Percentiles rank a stretch among this genome's conserved stretches.
Evolutionary conservation across 768 basidiomycete species (phyloP).

Genomic region (Leccinum imitatum): DNA sequence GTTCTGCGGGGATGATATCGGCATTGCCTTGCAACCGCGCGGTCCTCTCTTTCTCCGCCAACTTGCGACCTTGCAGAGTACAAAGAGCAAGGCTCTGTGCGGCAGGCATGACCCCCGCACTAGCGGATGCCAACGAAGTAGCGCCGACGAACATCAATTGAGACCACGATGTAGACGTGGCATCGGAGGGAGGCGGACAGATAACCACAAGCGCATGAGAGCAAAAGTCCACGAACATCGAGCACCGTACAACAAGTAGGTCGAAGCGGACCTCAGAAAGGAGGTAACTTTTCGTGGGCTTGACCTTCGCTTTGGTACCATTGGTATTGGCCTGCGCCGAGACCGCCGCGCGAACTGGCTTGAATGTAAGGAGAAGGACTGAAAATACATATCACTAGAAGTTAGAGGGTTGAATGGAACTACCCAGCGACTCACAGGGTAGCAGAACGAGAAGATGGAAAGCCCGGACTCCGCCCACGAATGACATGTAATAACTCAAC

Average conservation of each 20-base stretch:
- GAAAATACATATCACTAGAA: conserved; percentile 23
- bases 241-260: conserved; percentile 59
- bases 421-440: conserved; percentile 49
- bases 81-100: conserved; percentile 74
- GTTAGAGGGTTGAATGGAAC: conserved; percentile 31
- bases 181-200: conserved; percentile 43
- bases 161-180: conserved; percentile 22
- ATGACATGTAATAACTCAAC: conserved; percentile 75
- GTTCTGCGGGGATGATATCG: too few relatives aligned
- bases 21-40: conserved; percentile 16
- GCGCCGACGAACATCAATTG: conserved; percentile 54
- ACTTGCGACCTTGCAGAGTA: conserved; percentile 42
- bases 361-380: conserved; percentile 66
- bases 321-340: conserved; percentile 6
- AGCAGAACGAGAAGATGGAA: conserved; percentile 64
- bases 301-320: conserved; percentile 37
- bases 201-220: conserved; percentile 63
- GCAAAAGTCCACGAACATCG: conserved; percentile 64
- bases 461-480: conserved; percentile 63
- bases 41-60: conserved; percentile 37
- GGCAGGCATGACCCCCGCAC: conserved; percentile 67
- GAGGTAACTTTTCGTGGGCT: conserved; percentile 49
- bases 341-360: conserved; percentile 36
- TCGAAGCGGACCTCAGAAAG: conserved; percentile 68
- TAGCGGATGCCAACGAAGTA: conserved; percentile 63